These are phyloP conservation scores for Naganishia onofrii DNA, from an alignment of 768 basidiomycete species.

Conservation along the genomic window DNA sequence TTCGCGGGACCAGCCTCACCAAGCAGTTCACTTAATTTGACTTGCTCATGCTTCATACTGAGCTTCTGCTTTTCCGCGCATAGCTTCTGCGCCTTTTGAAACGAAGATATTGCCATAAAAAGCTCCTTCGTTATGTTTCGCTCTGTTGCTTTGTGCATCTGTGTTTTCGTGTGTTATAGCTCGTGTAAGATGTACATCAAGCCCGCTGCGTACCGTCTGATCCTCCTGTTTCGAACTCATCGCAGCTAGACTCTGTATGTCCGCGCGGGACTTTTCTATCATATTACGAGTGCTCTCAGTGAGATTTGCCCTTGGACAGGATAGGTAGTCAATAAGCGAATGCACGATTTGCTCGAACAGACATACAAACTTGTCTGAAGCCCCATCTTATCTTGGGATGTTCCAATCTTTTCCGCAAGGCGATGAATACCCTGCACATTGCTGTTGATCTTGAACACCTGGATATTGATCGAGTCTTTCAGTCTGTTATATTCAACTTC, in stretches of 20 bases:
- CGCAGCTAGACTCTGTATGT: slow-evolving; percentile 80
- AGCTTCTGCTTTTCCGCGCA: slow-evolving; percentile 86
- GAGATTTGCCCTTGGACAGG: slow-evolving; percentile 72
- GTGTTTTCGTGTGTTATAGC: not conserved
- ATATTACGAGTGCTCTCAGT: slow-evolving; percentile 91
- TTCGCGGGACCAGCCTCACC: slow-evolving; percentile 32
- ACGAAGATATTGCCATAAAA: slow-evolving; percentile 80
- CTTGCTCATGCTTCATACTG: slow-evolving; percentile 79
- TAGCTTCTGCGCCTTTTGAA: slow-evolving; percentile 84
- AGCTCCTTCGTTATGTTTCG: slow-evolving; percentile 93
- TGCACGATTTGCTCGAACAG: not conserved
- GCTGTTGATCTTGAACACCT: slow-evolving; percentile 97
- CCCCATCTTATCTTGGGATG: slow-evolving; percentile 69
- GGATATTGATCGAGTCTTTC: slow-evolving; percentile 59
- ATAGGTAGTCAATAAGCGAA: not conserved
- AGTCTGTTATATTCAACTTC: slow-evolving; percentile 48
- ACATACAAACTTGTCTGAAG: slow-evolving; percentile 82
- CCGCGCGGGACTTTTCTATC: slow-evolving; percentile 89
- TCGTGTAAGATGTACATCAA: not conserved
- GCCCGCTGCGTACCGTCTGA: slow-evolving; percentile 34
- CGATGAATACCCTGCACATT: slow-evolving; percentile 94
- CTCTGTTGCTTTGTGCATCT: slow-evolving; percentile 54
- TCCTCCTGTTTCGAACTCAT: slow-evolving; percentile 53
- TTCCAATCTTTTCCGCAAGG: slow-evolving; percentile 94
- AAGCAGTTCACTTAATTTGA: slow-evolving; percentile 73